Evolutionary conservation across 2,329 filamentous ascomycete species (phyloP).

Genomic region (Ceratocystis ficicola): DNA sequence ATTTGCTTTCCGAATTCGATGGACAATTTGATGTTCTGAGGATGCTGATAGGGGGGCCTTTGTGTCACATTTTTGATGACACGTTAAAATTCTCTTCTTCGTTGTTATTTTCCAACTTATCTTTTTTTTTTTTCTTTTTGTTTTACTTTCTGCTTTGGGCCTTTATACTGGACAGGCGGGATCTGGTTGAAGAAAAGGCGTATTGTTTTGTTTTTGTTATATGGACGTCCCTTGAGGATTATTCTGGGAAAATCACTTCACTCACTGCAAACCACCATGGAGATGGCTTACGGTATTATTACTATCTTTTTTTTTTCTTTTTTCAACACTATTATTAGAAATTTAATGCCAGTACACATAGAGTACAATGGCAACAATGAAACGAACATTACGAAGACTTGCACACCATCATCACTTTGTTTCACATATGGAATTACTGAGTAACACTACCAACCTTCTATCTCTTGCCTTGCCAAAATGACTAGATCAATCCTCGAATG

Average conservation of each 20-base stretch:
- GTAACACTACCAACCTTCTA: not conserved
- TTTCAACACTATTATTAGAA: constrained; percentile 4
- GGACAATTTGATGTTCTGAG: not conserved
- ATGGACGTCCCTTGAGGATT: constrained; percentile 1
- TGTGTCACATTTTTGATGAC: not conserved
- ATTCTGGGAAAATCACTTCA: not conserved
- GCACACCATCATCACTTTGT: not conserved
- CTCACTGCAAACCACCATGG: constrained; percentile 15
- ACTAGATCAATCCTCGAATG: constrained; percentile 16
- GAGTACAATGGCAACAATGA: constrained; percentile 12
- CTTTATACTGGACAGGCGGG: not conserved
- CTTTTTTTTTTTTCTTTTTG: constrained; percentile 6
- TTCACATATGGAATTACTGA: not conserved
- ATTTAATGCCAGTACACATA: not conserved
- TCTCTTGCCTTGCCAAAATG: not conserved
- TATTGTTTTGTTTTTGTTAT: constrained; percentile 12
- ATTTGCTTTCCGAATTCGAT: not conserved
- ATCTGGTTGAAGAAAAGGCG: not conserved
- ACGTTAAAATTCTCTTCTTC: constrained; percentile 14
- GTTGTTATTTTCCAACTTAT: constrained; percentile 8
- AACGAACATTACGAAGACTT: constrained; percentile 17
- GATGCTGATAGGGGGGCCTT: too few relatives aligned
- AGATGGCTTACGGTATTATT: constrained; percentile 15
- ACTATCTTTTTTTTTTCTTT: not conserved
- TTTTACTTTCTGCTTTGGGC: constrained; percentile 1